Base-by-base conservation (phyloP, 2,329 filamentous ascomycete genomes). In the Paraphoma chrysanthemicola region DNA sequence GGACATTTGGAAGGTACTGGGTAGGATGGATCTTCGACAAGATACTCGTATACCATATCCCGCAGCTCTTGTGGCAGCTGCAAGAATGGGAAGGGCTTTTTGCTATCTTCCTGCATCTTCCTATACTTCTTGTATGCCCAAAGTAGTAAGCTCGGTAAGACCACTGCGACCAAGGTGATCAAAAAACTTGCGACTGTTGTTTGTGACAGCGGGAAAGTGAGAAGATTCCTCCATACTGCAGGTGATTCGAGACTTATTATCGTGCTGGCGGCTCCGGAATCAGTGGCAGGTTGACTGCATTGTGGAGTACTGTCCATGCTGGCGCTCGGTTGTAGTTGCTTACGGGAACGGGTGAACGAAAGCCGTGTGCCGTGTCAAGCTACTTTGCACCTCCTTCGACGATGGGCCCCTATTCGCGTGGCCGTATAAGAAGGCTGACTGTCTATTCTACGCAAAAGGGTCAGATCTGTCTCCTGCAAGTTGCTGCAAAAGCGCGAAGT, bases 1-100 rank as follows among this genome's bases (percentile, higher is more conserved):
- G 39, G 14, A 43, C 46, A 50, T 16, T 57, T 48, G 17, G 57
- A 55, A 28, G 63, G 66, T 6, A 66, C 56, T 12, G 71, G 72
- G 47, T 73, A 75, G 23, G 60, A 51, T 7, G 68, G 68, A 9
- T 75, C 69, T 52, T 76, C 70, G 14, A 73, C 49, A 0, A 74
- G 58, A 46, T 74, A 54, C 10, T 65, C 61, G 48, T 74, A 76
- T 3, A 75, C 67, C 66, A 72, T 72, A 7, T 72, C 67, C n/a
- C 72, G 60, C 8, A 76, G 53, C 49, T 76, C 72, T 31, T 68
- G 66, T 2, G 73, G 73, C 1, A 76, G 57, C 0, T 69, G 52
- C 51, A 74, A 29, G 53, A 75, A 74, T 0, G 57, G 70, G 38
- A 72, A 76, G 1, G 70, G 64, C 38, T 53, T 60, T 42, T 56